Percentiles rank a stretch among this genome's conserved stretches.
Evolutionary conservation across 176 grass and related monocot species (phyloP).

Genomic region (Chloris gayana): DNA sequence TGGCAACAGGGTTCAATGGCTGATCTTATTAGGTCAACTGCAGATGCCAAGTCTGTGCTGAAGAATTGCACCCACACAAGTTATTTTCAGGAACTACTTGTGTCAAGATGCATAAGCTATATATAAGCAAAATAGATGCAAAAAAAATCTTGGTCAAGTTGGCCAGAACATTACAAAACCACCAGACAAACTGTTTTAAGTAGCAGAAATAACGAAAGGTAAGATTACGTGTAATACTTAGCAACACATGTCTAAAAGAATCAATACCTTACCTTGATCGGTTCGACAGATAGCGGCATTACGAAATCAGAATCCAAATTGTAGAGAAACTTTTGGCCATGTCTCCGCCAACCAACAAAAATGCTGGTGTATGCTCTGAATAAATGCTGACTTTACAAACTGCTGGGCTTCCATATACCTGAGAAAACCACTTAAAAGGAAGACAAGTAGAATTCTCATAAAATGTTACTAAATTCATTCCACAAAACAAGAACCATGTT

Average conservation of each 20-base stretch:
- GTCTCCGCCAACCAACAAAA: constrained; percentile 22
- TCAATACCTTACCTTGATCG: constrained; percentile 14
- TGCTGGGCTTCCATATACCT: constrained; percentile 19
- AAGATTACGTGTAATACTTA: constrained; percentile 9
- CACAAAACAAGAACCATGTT: constrained; percentile 31
- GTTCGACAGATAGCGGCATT: not conserved
- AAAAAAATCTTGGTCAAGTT: constrained; percentile 36
- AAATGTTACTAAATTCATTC: constrained; percentile 39
- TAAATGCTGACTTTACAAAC: constrained; percentile 4
- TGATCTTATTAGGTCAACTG: constrained; percentile 50
- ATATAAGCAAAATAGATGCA: constrained; percentile 37
- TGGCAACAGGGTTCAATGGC: constrained; percentile 32
- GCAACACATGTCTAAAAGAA: constrained; percentile 26
- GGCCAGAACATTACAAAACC: constrained; percentile 2
- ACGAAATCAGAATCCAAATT: not conserved
- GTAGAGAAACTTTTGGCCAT: not conserved
- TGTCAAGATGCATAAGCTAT: constrained; percentile 17
- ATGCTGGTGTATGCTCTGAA: constrained; percentile 10
- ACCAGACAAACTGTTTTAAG: constrained; percentile 1
- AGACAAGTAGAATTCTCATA: constrained; percentile 34
- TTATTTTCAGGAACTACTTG: constrained; percentile 34
- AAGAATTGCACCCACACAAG: constrained; percentile 36
- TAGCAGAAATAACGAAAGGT: not conserved
- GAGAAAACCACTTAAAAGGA: constrained; percentile 29
- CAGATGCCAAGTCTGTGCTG: constrained; percentile 37